These are phyloP conservation scores for Penicillium crustosum DNA, from an alignment of 2,329 filamentous ascomycete genomes.

Conservation along the genomic window DNA sequence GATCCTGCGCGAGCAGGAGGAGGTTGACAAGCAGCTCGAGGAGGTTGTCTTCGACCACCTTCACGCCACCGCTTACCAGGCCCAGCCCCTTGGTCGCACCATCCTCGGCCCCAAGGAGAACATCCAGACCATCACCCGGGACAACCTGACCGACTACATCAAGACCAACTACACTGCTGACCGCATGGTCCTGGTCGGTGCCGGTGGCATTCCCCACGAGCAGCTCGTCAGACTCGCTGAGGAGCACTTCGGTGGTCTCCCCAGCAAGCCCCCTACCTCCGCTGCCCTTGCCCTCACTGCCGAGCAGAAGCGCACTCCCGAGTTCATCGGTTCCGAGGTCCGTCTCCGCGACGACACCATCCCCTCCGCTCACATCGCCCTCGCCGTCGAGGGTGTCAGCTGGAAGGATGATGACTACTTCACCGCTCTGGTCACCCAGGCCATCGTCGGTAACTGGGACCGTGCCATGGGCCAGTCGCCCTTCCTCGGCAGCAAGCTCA, in stretches of 20 bases:
- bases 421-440: constrained; percentile 94
- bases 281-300: constrained; percentile 70
- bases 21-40: constrained; percentile 99
- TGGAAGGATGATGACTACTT: constrained; percentile 99
- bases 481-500: constrained; percentile 97
- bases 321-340: constrained; percentile 96
- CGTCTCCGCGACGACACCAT: constrained; percentile 94
- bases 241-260: constrained; percentile 85
- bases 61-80: constrained; percentile 96
- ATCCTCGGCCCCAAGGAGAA: constrained; percentile 98
- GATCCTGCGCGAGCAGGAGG: constrained; percentile 96
- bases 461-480: constrained; percentile 96
- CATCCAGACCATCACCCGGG: constrained; percentile 91
- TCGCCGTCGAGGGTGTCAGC: constrained; percentile 98
- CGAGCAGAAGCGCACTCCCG: constrained; percentile 78
- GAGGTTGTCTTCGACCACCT: constrained; percentile 99
- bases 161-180: constrained; percentile 99
- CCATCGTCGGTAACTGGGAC: constrained; percentile 99
- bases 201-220: constrained; percentile 90
- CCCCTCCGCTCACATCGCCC: constrained; percentile 93
- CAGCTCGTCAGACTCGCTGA: constrained; percentile 94
- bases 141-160: constrained; percentile 93
- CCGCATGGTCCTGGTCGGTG: constrained; percentile 97
- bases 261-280: constrained; percentile 71
- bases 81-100: constrained; percentile 92